phyloP scores from a whole-genome alignment of 768 basidiomycete genomes.

The Macrolepiota dolichaula region DNA sequence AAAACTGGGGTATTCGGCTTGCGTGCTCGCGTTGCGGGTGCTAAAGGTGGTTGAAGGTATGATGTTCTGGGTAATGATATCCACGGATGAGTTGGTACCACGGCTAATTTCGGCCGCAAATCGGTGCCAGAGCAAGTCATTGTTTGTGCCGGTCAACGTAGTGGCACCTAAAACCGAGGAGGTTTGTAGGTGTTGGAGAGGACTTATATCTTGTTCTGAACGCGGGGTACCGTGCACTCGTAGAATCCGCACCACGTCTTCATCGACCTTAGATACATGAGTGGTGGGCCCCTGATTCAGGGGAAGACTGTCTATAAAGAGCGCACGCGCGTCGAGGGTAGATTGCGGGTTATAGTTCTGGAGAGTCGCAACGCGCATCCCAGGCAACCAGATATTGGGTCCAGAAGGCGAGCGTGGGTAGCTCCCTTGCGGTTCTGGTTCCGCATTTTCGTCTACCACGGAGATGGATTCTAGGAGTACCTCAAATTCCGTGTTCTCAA shows the following conservation, averaged over 20 bases:
- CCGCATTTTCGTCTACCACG: constrained; percentile 16
- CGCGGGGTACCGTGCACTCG: constrained; percentile 13
- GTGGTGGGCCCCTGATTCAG: background rate
- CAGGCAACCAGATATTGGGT: constrained; percentile 25
- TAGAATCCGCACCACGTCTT: constrained; percentile 33
- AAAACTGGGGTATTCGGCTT: constrained; percentile 6
- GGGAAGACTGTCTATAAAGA: constrained; percentile 21
- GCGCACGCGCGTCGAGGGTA: constrained; percentile 28
- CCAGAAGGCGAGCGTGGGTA: constrained; percentile 32
- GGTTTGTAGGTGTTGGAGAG: background rate
- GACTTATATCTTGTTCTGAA: too few species aligned
- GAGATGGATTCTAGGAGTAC: constrained; percentile 25
- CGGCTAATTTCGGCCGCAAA: constrained; percentile 36
- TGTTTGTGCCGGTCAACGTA: background rate
- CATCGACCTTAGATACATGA: constrained; percentile 22
- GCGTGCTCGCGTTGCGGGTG: background rate
- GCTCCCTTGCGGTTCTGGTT: constrained; percentile 19
- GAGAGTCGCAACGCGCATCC: constrained; percentile 25
- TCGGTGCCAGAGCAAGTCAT: background rate
- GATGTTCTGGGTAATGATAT: constrained; percentile 19
- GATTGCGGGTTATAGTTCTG: constrained; percentile 28
- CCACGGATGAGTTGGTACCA: constrained; percentile 37
- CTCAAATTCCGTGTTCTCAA: constrained; percentile 27
- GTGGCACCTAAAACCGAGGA: too few species aligned
- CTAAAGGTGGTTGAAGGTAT: constrained; percentile 5